These are phyloP conservation scores for Diplocarpon mali DNA, from an alignment of 2,329 filamentous ascomycete species.

Conservation along the genomic window DNA sequence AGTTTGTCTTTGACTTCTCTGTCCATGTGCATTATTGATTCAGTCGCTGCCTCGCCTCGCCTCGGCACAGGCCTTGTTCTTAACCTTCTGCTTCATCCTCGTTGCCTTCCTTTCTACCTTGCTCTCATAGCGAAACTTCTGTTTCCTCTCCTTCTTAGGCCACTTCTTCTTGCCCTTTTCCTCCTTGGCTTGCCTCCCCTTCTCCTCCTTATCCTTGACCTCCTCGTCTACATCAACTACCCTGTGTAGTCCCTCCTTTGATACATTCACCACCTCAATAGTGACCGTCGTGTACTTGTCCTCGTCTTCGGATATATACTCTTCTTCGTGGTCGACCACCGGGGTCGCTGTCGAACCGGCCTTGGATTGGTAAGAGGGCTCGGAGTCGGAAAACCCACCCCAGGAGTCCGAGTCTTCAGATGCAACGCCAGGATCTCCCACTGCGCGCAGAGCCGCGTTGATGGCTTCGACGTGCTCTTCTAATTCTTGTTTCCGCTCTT, in stretches of 20 bases:
- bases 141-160: conserved; percentile 65
- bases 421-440: conserved; percentile 30
- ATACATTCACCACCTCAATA: conserved; percentile 76
- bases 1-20: background rate
- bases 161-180: conserved; percentile 37
- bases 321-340: conserved; percentile 66
- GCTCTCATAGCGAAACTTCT: conserved; percentile 85
- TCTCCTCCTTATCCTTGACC: conserved; percentile 28
- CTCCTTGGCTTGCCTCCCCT: conserved; percentile 26
- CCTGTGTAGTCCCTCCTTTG: conserved; percentile 59
- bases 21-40: conserved; percentile 5
- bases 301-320: conserved; percentile 73
- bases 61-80: conserved; percentile 34
- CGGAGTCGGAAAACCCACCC: conserved; percentile 50
- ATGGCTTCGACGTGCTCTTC: conserved; percentile 73
- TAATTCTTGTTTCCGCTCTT: conserved; percentile 71
- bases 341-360: conserved; percentile 22
- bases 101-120: conserved; percentile 74
- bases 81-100: conserved; percentile 59
- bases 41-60: conserved; percentile 24
- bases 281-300: conserved; percentile 93
- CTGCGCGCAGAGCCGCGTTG: conserved; percentile 38
- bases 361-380: conserved; percentile 7
- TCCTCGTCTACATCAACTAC: conserved; percentile 30
- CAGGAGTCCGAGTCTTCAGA: conserved; percentile 45